Base-by-base conservation (phyloP, 129 eudicot species). In the Heracleum sosnowskyi region DNA sequence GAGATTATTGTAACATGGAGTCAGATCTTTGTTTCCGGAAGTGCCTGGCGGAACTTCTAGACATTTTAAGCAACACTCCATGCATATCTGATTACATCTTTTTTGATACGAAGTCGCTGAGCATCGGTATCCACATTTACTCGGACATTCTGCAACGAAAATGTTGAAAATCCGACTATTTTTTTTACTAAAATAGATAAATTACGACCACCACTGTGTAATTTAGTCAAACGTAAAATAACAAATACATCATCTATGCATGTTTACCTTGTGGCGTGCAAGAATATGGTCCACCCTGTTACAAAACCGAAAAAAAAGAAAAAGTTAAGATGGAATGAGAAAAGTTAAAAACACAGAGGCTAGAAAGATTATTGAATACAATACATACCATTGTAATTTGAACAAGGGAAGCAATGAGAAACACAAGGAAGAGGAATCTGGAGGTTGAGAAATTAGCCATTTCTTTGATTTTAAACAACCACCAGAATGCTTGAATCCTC, bases 1-100 rank as follows among this genome's bases (percentile, higher is more conserved):
- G 42, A 79, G 69, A 37, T 62, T 69, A 10, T 69, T 75, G 75
- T 83, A 83, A 75, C 86, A 83, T 11, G 77, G 69, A 36, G 83
- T 79, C 31, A 77, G 47, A 4, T 79, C 78, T 22, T 79, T 84
- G 60, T 84, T 26, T 11, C 83, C 86, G 17, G 0, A 28, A 5
- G 83, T 71, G 28, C 51, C 75, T 5, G 75, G 75, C 4, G 75
- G 75, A n/a, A 71, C 75, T 71, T 71, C 34, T 24, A 24, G 75
- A 37, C 75, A 71, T 24, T 26, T 71, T 13, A 7, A 8, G 2
- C 51, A 71, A n/a, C 75, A 71, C 1, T 37, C 47, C 16, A 17
- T 71, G 75, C 75, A 71, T 36, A 34, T 71, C 4, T 71, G 9
- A 2, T 26, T 13, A 39, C 75, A 71, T 8, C 42, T n/a, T 39